Conservation (phyloP, 2,329 filamentous ascomycete genomes). For the Hypoxylon sp. region DNA sequence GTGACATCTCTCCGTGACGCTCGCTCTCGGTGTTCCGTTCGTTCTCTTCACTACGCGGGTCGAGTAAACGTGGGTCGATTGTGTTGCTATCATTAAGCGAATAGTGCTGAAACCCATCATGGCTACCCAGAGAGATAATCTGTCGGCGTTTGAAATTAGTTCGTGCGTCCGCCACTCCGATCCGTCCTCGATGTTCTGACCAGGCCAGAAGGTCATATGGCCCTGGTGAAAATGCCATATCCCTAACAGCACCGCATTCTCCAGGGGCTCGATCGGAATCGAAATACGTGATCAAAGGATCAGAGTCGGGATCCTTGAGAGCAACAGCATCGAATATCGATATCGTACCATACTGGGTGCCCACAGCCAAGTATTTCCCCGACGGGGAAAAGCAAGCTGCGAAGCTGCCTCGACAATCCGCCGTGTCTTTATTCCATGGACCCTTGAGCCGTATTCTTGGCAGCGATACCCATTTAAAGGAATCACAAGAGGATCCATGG, state of each 20-base stretch:
- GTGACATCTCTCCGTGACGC: constrained; percentile 54
- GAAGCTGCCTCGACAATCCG: constrained; percentile 77
- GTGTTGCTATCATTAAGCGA: constrained; percentile 69
- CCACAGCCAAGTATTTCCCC: constrained; percentile 79
- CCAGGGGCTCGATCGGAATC: constrained; percentile 80
- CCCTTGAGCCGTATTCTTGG: constrained; percentile 71
- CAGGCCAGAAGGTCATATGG: constrained; percentile 93
- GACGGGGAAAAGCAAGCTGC: constrained; percentile 83
- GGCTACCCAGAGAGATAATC: constrained; percentile 74
- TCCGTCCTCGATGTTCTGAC: constrained; percentile 87
- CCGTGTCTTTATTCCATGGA: constrained; percentile 68
- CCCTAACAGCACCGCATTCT: constrained; percentile 84
- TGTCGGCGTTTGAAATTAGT: constrained; percentile 77
- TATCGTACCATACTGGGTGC: constrained; percentile 85
- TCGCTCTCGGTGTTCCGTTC: constrained; percentile 57
- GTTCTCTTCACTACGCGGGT: constrained; percentile 61
- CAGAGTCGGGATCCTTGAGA: constrained; percentile 61
- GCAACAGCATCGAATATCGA: constrained; percentile 76
- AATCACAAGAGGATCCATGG: constrained; percentile 45
- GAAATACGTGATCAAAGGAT: constrained; percentile 81
- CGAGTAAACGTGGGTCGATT: constrained; percentile 68
- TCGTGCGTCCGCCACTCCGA: constrained; percentile 81
- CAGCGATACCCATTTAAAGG: constrained; percentile 67
- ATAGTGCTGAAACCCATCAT: constrained; percentile 70
- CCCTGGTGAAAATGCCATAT: constrained; percentile 92